A percentile compares a stretch with the other conserved stretches of the same genome.
Conservation (phyloP, 306 rosid species). For the Acacia crassicarpa region DNA sequence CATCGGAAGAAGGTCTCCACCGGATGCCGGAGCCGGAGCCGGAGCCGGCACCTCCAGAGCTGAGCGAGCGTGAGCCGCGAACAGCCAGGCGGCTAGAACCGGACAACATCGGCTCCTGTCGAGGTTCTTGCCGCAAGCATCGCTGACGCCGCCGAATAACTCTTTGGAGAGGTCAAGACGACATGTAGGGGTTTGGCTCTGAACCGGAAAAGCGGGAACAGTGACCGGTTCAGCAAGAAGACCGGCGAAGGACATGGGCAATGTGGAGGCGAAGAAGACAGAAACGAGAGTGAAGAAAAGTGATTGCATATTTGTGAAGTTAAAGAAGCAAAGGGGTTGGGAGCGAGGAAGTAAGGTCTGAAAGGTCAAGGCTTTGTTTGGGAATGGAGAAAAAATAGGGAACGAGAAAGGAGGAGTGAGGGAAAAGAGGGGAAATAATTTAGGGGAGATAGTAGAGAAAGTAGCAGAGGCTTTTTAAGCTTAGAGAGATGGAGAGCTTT, state of each 20-base stretch:
- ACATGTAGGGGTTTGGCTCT: slow-evolving; percentile 62
- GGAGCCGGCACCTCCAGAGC: slow-evolving; percentile 65
- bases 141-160: slow-evolving; percentile 95
- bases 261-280: slow-evolving; percentile 19
- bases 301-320: slow-evolving; percentile 42
- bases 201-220: slow-evolving; percentile 84
- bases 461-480: slow-evolving; percentile 9
- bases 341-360: background rate
- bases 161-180: slow-evolving; percentile 87
- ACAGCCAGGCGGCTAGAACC: slow-evolving; percentile 95
- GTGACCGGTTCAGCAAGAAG: slow-evolving; percentile 73
- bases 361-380: background rate
- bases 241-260: slow-evolving; percentile 41
- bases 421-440: slow-evolving; percentile 21
- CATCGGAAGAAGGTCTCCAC: slow-evolving; percentile 62
- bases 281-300: slow-evolving; percentile 23
- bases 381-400: slow-evolving; percentile 35
- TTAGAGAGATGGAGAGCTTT: background rate
- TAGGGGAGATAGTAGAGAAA: slow-evolving; percentile 25
- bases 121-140: slow-evolving; percentile 80
- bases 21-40: slow-evolving; percentile 37
- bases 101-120: slow-evolving; percentile 99
- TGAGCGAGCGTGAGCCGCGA: slow-evolving; percentile 87
- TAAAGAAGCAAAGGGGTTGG: background rate
- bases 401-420: background rate